Percentiles rank a stretch among this genome's conserved stretches.
Evolutionary conservation across 805 yeast genomes (phyloP).

Genomic region (Lachancea dasiensis): DNA sequence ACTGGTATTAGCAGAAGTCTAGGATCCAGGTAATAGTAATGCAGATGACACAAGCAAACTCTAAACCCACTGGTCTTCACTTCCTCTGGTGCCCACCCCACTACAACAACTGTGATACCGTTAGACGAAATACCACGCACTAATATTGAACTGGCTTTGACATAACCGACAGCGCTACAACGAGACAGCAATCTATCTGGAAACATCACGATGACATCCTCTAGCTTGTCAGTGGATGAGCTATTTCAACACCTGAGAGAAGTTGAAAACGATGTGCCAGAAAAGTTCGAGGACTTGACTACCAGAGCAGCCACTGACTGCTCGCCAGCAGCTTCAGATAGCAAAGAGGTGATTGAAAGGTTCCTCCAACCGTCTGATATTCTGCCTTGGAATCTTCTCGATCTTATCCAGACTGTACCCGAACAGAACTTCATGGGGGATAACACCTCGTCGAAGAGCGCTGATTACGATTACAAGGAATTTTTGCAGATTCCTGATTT

Average conservation of each 20-base stretch:
- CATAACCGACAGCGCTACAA: too few species aligned
- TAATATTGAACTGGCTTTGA: too few species aligned
- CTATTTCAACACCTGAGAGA: conserved; percentile 20
- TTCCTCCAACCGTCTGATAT: conserved; percentile 58
- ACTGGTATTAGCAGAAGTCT: too few species aligned
- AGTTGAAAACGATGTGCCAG: conserved; percentile 15
- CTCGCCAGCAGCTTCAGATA: conserved; percentile 8
- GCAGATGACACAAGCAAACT: too few species aligned
- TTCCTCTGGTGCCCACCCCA: too few species aligned
- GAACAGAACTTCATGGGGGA: conserved; percentile 24
- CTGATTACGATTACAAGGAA: conserved; percentile 34
- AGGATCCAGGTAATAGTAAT: background rate
- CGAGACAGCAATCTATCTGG: too few species aligned
- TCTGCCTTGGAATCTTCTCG: conserved; percentile 66
- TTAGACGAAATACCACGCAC: background rate
- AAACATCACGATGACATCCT: background rate
- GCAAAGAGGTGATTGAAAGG: conserved; percentile 30
- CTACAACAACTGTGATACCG: background rate
- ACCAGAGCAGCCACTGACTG: conserved; percentile 15
- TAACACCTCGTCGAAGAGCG: conserved; percentile 5
- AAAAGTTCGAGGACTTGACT: conserved; percentile 41
- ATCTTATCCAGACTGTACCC: conserved; percentile 57
- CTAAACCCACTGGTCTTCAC: too few species aligned
- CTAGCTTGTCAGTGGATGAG: conserved; percentile 13
- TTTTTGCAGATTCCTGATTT: conserved; percentile 55